Evolutionary conservation across 2,329 filamentous ascomycete species (phyloP).

Genomic region (Cladorrhinum sp.): DNA sequence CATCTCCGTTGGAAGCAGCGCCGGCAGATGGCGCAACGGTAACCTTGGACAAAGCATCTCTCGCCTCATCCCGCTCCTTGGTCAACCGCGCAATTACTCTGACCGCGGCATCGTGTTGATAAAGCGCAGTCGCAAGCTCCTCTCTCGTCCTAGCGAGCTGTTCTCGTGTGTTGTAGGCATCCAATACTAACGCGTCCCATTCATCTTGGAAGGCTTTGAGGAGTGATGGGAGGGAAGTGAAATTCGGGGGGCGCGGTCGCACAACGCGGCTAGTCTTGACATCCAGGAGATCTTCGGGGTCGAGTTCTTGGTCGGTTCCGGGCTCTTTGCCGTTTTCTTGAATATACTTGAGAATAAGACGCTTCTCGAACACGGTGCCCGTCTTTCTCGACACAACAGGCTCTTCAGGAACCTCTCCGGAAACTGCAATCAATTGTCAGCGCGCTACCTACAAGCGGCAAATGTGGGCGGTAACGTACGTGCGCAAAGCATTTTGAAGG

Average conservation of each 20-base stretch:
- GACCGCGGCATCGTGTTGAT: slow-evolving; percentile 96
- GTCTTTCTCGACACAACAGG: slow-evolving; percentile 92
- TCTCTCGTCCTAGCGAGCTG: slow-evolving; percentile 86
- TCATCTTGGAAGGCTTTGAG: slow-evolving; percentile 96
- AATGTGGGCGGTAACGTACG: slow-evolving; percentile 20
- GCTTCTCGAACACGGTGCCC: slow-evolving; percentile 92
- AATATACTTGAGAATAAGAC: slow-evolving; percentile 92
- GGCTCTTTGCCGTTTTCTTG: slow-evolving; percentile 91
- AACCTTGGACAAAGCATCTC: slow-evolving; percentile 82
- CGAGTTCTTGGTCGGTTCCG: slow-evolving; percentile 79
- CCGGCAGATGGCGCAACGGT: slow-evolving; percentile 63
- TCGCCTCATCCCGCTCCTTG: slow-evolving; percentile 88
- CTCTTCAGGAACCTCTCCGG: slow-evolving; percentile 91
- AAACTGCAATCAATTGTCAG: slow-evolving; percentile 58
- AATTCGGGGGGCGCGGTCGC: slow-evolving; percentile 82
- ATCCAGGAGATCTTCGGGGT: slow-evolving; percentile 79
- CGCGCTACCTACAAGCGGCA: not conserved
- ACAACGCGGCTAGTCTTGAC: slow-evolving; percentile 81
- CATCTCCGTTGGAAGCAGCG: slow-evolving; percentile 62
- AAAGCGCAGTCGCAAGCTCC: slow-evolving; percentile 88
- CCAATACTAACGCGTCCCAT: slow-evolving; percentile 91
- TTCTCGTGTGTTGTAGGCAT: slow-evolving; percentile 87
- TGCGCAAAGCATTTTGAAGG: slow-evolving; percentile 32
- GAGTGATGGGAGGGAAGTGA: slow-evolving; percentile 93
- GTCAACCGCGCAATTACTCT: slow-evolving; percentile 88